Conservation (phyloP, 78 protist species). For the Trichosphaerium sp. region DNA sequence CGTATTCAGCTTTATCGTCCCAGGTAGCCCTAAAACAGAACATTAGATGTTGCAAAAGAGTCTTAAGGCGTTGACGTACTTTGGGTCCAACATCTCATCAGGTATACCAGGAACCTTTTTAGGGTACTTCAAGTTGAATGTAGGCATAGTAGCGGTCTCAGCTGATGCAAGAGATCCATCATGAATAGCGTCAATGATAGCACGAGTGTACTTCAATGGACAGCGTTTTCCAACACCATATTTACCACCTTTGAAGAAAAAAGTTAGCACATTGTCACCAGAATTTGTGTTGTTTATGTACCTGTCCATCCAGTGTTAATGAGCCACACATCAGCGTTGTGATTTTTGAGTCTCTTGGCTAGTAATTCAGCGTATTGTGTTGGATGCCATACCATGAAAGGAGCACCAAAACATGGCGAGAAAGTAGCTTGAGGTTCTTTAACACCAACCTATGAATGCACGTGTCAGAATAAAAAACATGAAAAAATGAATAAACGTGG, state of each 20-base stretch:
- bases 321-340: slow-evolving; percentile 71
- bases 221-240: slow-evolving; percentile 77
- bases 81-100: slow-evolving; percentile 67
- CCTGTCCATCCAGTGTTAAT: slow-evolving; percentile 89
- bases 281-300: neutral
- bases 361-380: slow-evolving; percentile 86
- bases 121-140: slow-evolving; percentile 71
- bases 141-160: slow-evolving; percentile 11
- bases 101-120: slow-evolving; percentile 51
- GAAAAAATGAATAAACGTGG: neutral
- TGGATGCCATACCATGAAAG: slow-evolving; percentile 91
- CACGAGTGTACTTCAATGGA: slow-evolving; percentile 71
- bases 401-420: slow-evolving; percentile 90
- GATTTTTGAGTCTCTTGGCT: slow-evolving; percentile 56
- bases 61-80: neutral
- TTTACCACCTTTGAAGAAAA: slow-evolving; percentile 58
- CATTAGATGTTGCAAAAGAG: too few species aligned
- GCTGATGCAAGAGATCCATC: slow-evolving; percentile 60
- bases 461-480: slow-evolving; percentile 15
- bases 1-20: slow-evolving; percentile 61
- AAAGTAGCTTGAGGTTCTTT: slow-evolving; percentile 88
- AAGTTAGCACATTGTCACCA: neutral
- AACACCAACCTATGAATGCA: slow-evolving; percentile 90
- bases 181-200: slow-evolving; percentile 84
- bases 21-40: too few species aligned